Base-by-base conservation (phyloP, 345 rosid genomes). In the Iberis pinnata region DNA sequence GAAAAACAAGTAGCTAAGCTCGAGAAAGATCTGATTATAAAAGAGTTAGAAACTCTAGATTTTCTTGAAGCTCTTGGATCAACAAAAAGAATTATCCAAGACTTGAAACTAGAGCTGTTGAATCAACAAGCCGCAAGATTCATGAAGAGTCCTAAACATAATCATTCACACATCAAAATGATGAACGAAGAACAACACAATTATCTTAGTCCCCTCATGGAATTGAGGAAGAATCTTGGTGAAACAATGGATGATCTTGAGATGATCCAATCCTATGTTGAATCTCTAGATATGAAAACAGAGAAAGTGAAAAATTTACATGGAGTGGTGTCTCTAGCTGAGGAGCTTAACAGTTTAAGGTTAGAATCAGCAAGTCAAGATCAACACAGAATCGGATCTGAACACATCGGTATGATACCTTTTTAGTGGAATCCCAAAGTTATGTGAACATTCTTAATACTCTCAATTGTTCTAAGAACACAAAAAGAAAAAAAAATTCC, bases 11-110 rank as follows among this genome's bases (percentile, higher is more conserved):
- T 86, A 5, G 82, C 81, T 10, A 84, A 81, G 49, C 58, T 88
- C 63, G 98, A 87, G 83, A 87, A 92, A 70, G 84, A 88, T 77
- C 73, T 87, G 56, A 92, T 82, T n/a, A 81, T 92, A 60, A 92
- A 92, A 72, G 95, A 92, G 69, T 39, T 92, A 54, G 93, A 87
- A 56, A 84, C 89, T 2, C 83, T 92, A 2, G 96, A 92, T 73
- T 86, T 92, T 37, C 81, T 92, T 0, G 96, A 92, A 75, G 96
- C 81, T 49, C 81, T 92, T 8, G 95, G 83, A 36, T 68, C 93
- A 1, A 84, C 96, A 0, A 87, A 88, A 53, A 75, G 68, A 41
- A 73, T 83, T n/a, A 86, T 88, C 0, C 79, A 88, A 63, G 95
- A 87, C 29, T 49, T 84, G 26, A 92, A 92, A 81, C 72, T 65